Evolutionary conservation across 169 alveolate species (phyloP), one percentile per base, ranked within the genome.

Genomic region (Plasmodium relictum): DNA sequence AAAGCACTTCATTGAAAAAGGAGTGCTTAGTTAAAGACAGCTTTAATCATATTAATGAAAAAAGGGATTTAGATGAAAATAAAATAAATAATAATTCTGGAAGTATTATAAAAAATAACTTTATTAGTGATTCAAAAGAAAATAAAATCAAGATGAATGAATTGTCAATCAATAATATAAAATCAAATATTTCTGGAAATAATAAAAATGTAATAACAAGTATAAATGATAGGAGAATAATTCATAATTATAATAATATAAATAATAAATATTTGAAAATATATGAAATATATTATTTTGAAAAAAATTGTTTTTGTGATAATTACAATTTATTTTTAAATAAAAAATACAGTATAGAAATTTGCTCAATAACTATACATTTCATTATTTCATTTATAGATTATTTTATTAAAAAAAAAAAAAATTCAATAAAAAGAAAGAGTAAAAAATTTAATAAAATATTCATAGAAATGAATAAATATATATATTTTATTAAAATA

Each of bases 381-480:
- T 74, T 62, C 41, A 74, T 74, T 66, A 62, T 74, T 18, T 54
- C 54, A 26, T 74, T 74, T 74, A 74, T 74, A 3, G 88, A 74
- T 18, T 39, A 48, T 16, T 62, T 62, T 74, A 41, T 26, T 45
- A 73, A 73, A 41, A 62, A 24, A 39, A 56, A 24, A 26, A 14
- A 48, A 73, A 58, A 8, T 2, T 39, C 10, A 31, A 52, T 54
- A 66, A 62, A 44, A 8, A 24, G 42, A 9, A 44, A 31, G 14
- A 74, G 54, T 8, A 74, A 24, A 18, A 62, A 6, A 37, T 42
- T 61, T 12, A 39, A 24, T 50, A 61, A 62, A 74, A 56, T 74
- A 44, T 74, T 61, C 20, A 54, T 74, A 44, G 88, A 74, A 63
- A 66, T 74, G 63, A 74, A 74, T 45, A 74, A 74, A 62, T 74